Percentiles rank a stretch among this genome's conserved stretches.
Evolutionary conservation across 176 grass and related monocot species (phyloP).

Genomic region (Otatea glauca): DNA sequence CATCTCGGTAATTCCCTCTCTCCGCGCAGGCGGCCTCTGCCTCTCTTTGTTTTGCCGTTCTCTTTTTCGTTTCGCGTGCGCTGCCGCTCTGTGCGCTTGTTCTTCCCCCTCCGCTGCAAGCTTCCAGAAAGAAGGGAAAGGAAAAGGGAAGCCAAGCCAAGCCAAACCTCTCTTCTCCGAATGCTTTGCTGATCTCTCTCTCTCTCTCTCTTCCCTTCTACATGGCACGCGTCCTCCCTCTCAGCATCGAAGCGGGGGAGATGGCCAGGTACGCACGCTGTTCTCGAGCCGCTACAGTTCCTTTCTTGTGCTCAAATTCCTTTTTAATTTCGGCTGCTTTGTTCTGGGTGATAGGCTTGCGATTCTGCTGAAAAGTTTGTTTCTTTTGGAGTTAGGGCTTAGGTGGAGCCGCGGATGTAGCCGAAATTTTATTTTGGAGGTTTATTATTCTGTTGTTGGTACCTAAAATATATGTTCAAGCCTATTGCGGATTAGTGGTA

Average conservation of each 20-base stretch:
- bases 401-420: background rate
- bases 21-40: background rate
- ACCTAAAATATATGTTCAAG: background rate
- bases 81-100: no score
- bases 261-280: constrained; percentile 34
- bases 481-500: background rate
- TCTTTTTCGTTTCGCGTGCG: background rate
- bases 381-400: background rate
- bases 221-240: constrained; percentile 54
- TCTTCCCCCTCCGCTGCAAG: constrained; percentile 2
- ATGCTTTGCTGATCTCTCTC: constrained; percentile 27
- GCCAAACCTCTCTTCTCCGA: background rate
- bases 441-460: background rate
- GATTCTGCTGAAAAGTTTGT: background rate
- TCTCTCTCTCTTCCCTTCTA: background rate
- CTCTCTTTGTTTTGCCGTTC: background rate
- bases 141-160: background rate
- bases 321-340: background rate
- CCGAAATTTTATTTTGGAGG: background rate
- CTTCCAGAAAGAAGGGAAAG: constrained; percentile 29
- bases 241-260: constrained; percentile 44
- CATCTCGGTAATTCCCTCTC: background rate
- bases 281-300: background rate
- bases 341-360: background rate
- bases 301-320: background rate